A percentile compares a stretch with the other conserved stretches of the same genome.
phyloP scores from a whole-genome alignment of 768 basidiomycete species.

The Trametes sanguinea region DNA sequence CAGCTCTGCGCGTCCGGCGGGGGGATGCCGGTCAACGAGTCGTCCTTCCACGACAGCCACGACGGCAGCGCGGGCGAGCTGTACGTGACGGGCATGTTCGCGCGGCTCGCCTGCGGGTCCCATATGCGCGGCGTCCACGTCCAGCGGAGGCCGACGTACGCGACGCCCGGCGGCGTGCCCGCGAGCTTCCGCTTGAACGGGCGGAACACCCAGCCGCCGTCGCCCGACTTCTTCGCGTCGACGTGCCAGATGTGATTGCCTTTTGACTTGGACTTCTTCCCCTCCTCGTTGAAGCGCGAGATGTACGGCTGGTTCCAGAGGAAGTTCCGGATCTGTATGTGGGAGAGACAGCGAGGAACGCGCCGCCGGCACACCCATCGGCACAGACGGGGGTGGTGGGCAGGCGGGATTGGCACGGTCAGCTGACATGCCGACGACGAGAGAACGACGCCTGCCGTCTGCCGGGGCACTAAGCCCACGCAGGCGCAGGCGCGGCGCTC shows the following conservation, averaged over 20 bases:
- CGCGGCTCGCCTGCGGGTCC: conserved; percentile 91
- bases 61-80: conserved; percentile 78
- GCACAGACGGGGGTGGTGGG: background rate
- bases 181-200: conserved; percentile 88
- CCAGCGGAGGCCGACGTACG: conserved; percentile 81
- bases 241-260: conserved; percentile 99
- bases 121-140: conserved; percentile 92
- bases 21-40: conserved; percentile 80
- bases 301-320: conserved; percentile 95
- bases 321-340: conserved; percentile 80
- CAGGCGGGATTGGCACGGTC: conserved; percentile 12
- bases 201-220: conserved; percentile 83
- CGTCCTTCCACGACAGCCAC: conserved; percentile 89
- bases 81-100: conserved; percentile 77
- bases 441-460: background rate
- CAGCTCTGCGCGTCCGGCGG: conserved; percentile 73
- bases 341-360: background rate
- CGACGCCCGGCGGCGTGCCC: conserved; percentile 77
- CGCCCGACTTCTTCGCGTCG: conserved; percentile 79
- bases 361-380: background rate
- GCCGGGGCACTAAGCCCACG: background rate
- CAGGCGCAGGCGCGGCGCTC: background rate
- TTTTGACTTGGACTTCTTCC: conserved; percentile 98
- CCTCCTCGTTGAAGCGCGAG: conserved; percentile 97
- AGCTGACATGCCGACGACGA: conserved; percentile 8